Conservation (phyloP, 2,329 filamentous ascomycete species). For the Cryphonectria radicalis region DNA sequence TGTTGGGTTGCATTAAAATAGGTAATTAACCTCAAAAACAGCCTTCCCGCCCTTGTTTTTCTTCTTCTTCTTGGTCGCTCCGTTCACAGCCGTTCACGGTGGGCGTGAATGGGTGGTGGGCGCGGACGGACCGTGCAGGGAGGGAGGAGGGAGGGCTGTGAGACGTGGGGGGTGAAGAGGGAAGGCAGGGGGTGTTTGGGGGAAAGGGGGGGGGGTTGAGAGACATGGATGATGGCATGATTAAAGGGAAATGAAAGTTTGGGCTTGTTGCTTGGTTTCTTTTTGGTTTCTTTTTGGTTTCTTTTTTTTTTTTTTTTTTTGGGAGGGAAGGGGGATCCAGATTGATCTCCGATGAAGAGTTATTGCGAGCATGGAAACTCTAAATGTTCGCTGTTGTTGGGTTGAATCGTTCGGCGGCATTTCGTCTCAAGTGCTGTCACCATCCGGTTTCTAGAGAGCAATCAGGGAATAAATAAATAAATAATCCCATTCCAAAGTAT, state of each 20-base stretch:
- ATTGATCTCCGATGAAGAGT: neutral
- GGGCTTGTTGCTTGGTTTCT: neutral
- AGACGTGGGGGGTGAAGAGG: neutral
- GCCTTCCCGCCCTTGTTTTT: neutral
- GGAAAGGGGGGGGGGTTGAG: neutral
- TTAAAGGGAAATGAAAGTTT: neutral
- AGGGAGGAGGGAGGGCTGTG: neutral
- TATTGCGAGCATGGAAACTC: neutral
- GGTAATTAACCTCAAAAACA: neutral
- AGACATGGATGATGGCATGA: neutral
- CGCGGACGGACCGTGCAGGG: neutral
- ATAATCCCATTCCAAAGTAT: too few relatives aligned
- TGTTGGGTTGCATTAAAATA: conserved; percentile 14
- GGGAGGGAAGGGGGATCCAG: too few relatives aligned
- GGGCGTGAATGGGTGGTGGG: conserved; percentile 17
- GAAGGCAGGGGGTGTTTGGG: neutral
- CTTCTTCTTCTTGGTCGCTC: neutral
- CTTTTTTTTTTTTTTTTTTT: too few relatives aligned
- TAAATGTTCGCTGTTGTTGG: neutral
- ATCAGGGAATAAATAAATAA: too few relatives aligned
- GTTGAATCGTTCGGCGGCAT: neutral
- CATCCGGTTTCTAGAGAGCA: neutral
- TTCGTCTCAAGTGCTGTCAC: neutral
- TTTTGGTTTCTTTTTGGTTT: too few relatives aligned
- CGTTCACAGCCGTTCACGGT: conserved; percentile 23